Conservation (phyloP, 169 alveolate species). For the Babesia microti region DNA sequence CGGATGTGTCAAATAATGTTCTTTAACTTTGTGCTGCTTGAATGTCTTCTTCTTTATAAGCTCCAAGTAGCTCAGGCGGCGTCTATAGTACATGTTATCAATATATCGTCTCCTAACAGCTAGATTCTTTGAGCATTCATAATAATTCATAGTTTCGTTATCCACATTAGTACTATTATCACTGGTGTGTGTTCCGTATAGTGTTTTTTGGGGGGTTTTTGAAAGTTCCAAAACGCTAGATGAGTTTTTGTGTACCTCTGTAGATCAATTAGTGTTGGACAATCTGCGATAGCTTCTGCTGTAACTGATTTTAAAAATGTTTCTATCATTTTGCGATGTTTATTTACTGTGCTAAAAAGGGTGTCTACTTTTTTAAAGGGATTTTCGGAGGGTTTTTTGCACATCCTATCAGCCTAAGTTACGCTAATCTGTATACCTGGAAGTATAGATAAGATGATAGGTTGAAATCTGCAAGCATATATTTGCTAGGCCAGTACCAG, state of each 20-base stretch:
- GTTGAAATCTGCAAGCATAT: constrained; percentile 59
- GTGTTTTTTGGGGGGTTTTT: too few relatives aligned
- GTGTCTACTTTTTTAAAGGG: too few relatives aligned
- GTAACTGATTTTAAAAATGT: constrained; percentile 16
- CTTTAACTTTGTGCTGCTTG: constrained; percentile 48
- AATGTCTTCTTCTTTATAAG: constrained; percentile 52
- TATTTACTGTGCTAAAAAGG: too few relatives aligned
- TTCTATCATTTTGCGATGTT: constrained; percentile 4
- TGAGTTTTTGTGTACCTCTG: too few relatives aligned
- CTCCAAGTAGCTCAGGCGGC: constrained; percentile 54
- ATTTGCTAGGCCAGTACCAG: constrained; percentile 66
- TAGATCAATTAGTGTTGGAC: constrained; percentile 32
- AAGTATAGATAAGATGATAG: constrained; percentile 52
- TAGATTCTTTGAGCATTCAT: constrained; percentile 15
- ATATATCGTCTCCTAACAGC: constrained; percentile 50
- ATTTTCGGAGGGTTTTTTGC: too few relatives aligned
- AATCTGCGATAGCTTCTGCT: constrained; percentile 14
- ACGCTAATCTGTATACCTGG: constrained; percentile 54
- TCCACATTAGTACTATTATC: too few relatives aligned
- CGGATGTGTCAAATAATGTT: constrained; percentile 57
- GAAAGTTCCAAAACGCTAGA: too few relatives aligned
- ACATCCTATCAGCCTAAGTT: too few relatives aligned
- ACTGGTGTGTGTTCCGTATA: too few relatives aligned
- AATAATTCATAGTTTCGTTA: too few relatives aligned
- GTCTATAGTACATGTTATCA: constrained; percentile 55